phyloP scores from a whole-genome alignment of 306 rosid genomes.

The Clitoria ternatea region DNA sequence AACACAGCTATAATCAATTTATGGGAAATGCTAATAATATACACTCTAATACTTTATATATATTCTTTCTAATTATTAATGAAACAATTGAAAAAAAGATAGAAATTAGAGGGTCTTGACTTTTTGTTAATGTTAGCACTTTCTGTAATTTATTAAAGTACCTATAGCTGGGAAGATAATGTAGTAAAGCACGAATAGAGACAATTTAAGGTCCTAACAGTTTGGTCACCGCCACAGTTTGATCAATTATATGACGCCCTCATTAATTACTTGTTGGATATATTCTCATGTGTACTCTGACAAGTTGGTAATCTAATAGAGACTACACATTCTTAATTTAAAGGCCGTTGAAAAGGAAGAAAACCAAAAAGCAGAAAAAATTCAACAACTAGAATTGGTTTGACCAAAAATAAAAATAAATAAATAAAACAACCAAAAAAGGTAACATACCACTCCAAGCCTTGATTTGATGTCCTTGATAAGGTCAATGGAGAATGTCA shows the following conservation, averaged over 20 bases:
- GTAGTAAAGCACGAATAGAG: not conserved
- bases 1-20: no score
- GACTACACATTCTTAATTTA: not conserved
- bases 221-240: not conserved
- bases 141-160: no score
- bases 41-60: no score
- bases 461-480: conserved; percentile 49
- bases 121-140: no score
- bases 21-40: no score
- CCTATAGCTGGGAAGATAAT: not conserved
- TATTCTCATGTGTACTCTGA: not conserved
- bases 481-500: conserved; percentile 39
- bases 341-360: not conserved
- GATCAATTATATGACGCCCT: no score
- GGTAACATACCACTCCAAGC: conserved; percentile 60
- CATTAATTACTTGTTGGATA: no score
- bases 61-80: no score
- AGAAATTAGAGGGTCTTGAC: no score
- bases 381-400: not conserved
- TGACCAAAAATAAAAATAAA: no score
- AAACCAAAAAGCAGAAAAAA: not conserved
- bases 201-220: not conserved
- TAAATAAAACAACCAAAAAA: no score
- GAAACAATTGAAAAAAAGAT: no score
- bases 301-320: not conserved